phyloP scores from a whole-genome alignment of 768 basidiomycete species.

The Crucibulum laeve region DNA sequence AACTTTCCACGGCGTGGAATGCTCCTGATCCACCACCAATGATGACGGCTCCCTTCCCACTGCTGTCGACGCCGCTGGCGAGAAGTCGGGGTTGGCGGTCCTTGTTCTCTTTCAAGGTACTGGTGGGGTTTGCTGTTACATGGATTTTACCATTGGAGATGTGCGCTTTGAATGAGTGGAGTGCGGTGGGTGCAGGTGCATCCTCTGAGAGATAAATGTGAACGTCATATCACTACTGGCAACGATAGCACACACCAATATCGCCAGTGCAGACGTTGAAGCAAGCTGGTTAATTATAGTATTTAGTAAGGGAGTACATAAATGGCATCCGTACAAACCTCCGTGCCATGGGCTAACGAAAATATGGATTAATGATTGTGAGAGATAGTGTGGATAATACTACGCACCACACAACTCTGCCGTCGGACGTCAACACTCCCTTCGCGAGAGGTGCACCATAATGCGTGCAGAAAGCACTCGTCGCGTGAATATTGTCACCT shows the following conservation, averaged over 20 bases:
- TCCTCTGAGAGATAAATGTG: constrained; percentile 52
- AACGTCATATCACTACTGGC: background rate
- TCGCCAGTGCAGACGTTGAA: constrained; percentile 85
- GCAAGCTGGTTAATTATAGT: constrained; percentile 50
- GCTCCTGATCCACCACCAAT: constrained; percentile 84
- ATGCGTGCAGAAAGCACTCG: constrained; percentile 85
- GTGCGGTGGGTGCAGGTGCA: constrained; percentile 75
- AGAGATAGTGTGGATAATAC: background rate
- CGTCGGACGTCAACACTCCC: constrained; percentile 76
- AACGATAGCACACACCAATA: constrained; percentile 46
- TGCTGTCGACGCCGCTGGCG: constrained; percentile 38
- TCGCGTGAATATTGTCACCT: constrained; percentile 72
- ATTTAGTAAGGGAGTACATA: background rate
- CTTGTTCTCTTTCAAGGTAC: constrained; percentile 64
- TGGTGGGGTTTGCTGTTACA: constrained; percentile 64
- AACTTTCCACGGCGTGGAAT: constrained; percentile 72
- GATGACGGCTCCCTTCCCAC: constrained; percentile 69
- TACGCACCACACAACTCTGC: constrained; percentile 71
- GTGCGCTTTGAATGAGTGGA: constrained; percentile 74
- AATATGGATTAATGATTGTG: constrained; percentile 1
- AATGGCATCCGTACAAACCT: constrained; percentile 36
- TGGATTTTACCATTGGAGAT: constrained; percentile 70
- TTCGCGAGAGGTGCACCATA: constrained; percentile 87
- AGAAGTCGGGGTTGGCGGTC: constrained; percentile 56
- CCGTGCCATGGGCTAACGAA: constrained; percentile 77